Evolutionary conservation across 2,329 filamentous ascomycete species (phyloP).

Genomic region (Aspergillus ibericus): DNA sequence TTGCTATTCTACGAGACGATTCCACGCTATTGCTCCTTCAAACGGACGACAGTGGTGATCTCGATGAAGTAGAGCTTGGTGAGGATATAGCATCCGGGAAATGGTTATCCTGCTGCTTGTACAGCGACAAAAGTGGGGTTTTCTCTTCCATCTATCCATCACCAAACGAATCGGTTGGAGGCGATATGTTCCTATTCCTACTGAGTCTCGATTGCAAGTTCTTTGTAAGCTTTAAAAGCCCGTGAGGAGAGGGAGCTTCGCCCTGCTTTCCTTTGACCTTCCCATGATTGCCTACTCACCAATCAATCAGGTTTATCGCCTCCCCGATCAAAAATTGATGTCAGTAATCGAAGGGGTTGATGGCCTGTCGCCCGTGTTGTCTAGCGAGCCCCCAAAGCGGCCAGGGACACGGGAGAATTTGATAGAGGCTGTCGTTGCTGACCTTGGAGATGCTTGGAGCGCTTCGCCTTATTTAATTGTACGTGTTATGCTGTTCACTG

Average conservation of each 20-base stretch:
- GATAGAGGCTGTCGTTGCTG: slow-evolving; percentile 76
- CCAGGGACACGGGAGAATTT: slow-evolving; percentile 71
- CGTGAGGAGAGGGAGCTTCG: background rate
- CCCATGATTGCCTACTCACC: background rate
- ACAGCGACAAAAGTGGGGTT: slow-evolving; percentile 63
- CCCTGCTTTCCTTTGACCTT: background rate
- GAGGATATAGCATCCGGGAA: slow-evolving; percentile 62
- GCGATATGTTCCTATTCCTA: slow-evolving; percentile 71
- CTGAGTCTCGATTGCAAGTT: slow-evolving; percentile 73
- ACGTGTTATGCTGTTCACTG: slow-evolving; percentile 34
- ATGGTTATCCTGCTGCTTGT: slow-evolving; percentile 83
- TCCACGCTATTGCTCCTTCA: slow-evolving; percentile 75
- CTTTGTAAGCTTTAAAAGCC: slow-evolving; percentile 58
- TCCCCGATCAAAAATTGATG: slow-evolving; percentile 72
- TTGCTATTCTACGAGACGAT: slow-evolving; percentile 82
- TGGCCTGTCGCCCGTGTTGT: slow-evolving; percentile 74
- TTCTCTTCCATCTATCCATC: slow-evolving; percentile 46
- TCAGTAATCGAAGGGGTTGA: slow-evolving; percentile 75
- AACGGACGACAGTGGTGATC: slow-evolving; percentile 76
- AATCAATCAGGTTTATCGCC: slow-evolving; percentile 65
- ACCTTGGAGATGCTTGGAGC: slow-evolving; percentile 73
- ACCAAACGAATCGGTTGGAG: slow-evolving; percentile 26
- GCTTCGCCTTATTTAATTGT: slow-evolving; percentile 80
- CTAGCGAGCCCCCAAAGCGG: slow-evolving; percentile 68
- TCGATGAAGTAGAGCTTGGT: slow-evolving; percentile 74